phyloP scores from a whole-genome alignment of 208 protist genomes.

The Acanthamoeba healyi region DNA sequence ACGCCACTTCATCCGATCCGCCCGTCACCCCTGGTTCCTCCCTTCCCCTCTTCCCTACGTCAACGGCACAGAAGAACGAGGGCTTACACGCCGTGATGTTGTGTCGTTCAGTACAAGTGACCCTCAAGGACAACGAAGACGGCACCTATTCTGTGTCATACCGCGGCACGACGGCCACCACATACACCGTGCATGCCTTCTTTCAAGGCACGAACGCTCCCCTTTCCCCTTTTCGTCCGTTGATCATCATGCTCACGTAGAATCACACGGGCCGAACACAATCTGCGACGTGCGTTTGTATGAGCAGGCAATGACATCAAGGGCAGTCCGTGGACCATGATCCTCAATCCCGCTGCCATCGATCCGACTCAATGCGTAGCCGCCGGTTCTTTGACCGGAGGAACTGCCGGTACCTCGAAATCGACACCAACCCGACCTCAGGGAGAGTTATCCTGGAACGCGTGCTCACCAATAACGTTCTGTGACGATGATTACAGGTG shows the following conservation, averaged over 20 bases:
- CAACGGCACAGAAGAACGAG: too few relatives aligned
- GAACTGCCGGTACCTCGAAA: not conserved
- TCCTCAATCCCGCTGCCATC: not conserved
- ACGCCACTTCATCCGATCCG: not conserved
- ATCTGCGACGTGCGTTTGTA: too few relatives aligned
- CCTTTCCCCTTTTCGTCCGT: not conserved
- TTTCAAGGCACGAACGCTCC: not conserved
- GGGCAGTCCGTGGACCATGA: slow-evolving; percentile 44
- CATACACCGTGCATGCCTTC: not conserved
- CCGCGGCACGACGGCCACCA: not conserved
- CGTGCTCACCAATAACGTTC: not conserved
- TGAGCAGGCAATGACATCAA: slow-evolving; percentile 1
- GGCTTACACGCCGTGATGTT: not conserved
- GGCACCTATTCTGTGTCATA: slow-evolving; percentile 20
- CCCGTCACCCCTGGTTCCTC: not conserved
- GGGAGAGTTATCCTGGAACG: too few relatives aligned
- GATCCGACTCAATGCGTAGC: not conserved
- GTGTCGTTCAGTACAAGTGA: not conserved
- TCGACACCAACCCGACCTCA: too few relatives aligned
- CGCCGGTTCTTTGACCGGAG: not conserved
- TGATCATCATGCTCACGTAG: too few relatives aligned
- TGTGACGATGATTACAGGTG: not conserved
- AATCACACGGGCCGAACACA: too few relatives aligned
- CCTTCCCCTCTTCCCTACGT: not conserved
- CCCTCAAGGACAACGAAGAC: not conserved